Evolutionary conservation across 2,329 filamentous ascomycete genomes (phyloP), one percentile per base, ranked within the genome.

Genomic region (Coniochaeta pulveracea): DNA sequence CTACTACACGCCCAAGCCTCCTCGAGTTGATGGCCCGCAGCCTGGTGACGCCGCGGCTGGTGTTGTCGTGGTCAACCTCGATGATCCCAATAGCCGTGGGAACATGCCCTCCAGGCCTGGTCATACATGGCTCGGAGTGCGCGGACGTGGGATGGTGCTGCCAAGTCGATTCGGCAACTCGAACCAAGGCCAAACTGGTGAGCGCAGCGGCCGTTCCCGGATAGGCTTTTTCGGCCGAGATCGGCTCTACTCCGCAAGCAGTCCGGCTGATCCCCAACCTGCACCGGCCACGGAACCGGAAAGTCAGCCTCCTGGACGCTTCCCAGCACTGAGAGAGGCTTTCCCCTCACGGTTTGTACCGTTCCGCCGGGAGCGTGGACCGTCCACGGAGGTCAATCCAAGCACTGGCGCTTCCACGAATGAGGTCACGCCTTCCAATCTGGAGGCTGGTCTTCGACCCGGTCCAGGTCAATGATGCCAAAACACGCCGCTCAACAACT

Each of bases 1-100:
- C 52, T 98, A 96, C 56, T 96, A 93, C 55, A 80, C 85, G 3
- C 89, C 91, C 0, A 96, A 96, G 59, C 66, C 82, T 3, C 51
- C 55, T 8, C 55, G 61, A 9, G 55, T 60, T 10, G 62, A 64
- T 21, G 58, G 57, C 12, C 10, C 25, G 7, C 10, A 10, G 9
- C 10, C 6, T 16, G 21, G 19, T n/a, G 19, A 10, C 12, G n/a
- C 30, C 14, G 18, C 30, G n/a, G 30, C 21, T 18, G 12, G 16
- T 6, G 22, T 11, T 12, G 30, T 24, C 11, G 11, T 22, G 3
- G 18, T 31, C 11, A 31, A 22, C 50, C n/a, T n/a, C n/a, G n/a
- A n/a, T n/a, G 40, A 41, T 57, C 23, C 31, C n/a, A n/a, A n/a
- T n/a, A 52, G 54, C 3, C 62, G 66, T 10, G 56, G 67, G 40